Base-by-base conservation (phyloP, 2,329 filamentous ascomycete genomes). In the Amphichorda felina region DNA sequence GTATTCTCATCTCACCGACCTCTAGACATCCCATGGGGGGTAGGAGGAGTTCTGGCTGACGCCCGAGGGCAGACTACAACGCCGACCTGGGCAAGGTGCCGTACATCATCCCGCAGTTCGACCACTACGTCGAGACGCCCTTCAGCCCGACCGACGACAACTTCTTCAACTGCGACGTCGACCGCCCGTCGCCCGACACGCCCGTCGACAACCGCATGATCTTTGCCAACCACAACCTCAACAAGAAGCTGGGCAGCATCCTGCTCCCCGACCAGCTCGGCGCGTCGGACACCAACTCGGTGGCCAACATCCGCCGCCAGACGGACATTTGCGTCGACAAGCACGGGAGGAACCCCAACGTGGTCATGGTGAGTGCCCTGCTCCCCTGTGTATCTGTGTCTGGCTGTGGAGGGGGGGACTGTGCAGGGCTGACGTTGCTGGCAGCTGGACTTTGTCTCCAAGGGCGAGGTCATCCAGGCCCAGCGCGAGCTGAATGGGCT, bases 51-150 rank as follows among this genome's bases (percentile, higher is more conserved):
- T n/a, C n/a, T n/a, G n/a, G n/a, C n/a, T n/a, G n/a, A n/a, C n/a
- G n/a, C n/a, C n/a, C n/a, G n/a, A n/a, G n/a, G n/a, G n/a, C 15
- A 34, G 33, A 34, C 33, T 34, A 34, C 22, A 48, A 63, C 26
- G 50, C 61, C 36, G 57, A 70, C 40, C 59, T 55, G 0, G 48
- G 48, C 16, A 45, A 56, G 26, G 64, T 70, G 13, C 59, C 69
- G 5, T 79, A 74, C 48, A 70, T 80, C 25, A 60, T 77, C 35
- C 63, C 72, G 46, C 66, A 79, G 50, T 79, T 73, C 47, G 54
- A 56, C 6, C 73, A 70, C 54, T 66, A 79, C 41, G 83, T 78
- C 57, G 82, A 86, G 51, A 85, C 78, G 38, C 63, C 68, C 1
- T 85, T 70, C 56, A 71, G 80, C 41, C 73, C 75, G 36, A 68